Evolutionary conservation across 2,329 filamentous ascomycete genomes (phyloP).

Genomic region (Calonectria crousiana): DNA sequence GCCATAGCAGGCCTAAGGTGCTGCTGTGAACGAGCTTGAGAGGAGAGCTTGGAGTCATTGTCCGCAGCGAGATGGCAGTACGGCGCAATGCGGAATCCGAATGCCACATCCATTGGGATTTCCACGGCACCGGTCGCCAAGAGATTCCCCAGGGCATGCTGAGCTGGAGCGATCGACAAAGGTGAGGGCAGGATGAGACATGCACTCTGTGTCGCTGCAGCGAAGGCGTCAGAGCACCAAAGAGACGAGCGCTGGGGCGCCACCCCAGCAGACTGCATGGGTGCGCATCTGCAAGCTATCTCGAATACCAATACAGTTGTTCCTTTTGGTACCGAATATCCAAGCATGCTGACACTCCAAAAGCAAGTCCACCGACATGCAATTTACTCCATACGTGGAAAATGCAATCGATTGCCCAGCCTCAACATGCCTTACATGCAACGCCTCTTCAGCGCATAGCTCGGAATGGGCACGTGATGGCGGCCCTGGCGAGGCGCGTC

Average conservation of each 20-base stretch:
- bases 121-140: neutral
- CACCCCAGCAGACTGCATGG: neutral
- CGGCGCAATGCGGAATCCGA: neutral
- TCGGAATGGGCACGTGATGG: constrained; percentile 36
- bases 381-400: neutral
- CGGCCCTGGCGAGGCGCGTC: neutral
- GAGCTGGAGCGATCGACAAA: neutral
- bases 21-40: constrained; percentile 7
- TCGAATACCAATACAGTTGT: constrained; percentile 1
- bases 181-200: constrained; percentile 2
- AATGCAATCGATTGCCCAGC: neutral
- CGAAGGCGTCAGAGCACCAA: neutral
- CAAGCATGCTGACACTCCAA: neutral
- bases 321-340: neutral
- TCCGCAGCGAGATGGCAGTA: neutral
- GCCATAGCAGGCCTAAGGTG: neutral
- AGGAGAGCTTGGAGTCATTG: neutral
- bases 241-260: neutral
- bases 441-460: neutral
- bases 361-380: neutral
- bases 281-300: constrained; percentile 5
- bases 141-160: neutral
- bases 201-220: constrained; percentile 1
- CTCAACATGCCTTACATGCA: neutral
- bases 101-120: neutral